These are phyloP conservation scores for Serendipita indica DNA, from an alignment of 768 basidiomycete genomes.

Conservation along the genomic window DNA sequence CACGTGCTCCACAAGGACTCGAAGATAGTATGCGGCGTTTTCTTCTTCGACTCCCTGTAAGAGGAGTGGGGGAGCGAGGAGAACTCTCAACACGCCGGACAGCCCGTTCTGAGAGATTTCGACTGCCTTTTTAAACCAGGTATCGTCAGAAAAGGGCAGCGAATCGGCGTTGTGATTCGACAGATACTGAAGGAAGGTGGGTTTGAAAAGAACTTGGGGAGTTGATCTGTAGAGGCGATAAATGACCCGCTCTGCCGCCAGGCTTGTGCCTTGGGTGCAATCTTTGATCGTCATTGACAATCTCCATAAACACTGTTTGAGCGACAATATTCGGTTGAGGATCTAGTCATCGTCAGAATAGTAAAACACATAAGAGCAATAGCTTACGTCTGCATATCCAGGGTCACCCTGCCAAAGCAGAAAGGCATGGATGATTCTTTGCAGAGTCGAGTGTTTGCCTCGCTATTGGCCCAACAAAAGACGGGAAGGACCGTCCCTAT, in stretches of 20 bases:
- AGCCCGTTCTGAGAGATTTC: neutral
- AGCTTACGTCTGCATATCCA: slow-evolving; percentile 55
- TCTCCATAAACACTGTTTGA: slow-evolving; percentile 19
- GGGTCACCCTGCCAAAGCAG: slow-evolving; percentile 50
- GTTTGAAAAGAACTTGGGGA: neutral
- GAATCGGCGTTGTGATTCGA: neutral
- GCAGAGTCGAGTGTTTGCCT: slow-evolving; percentile 50
- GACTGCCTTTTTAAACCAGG: neutral
- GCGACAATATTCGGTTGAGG: slow-evolving; percentile 53
- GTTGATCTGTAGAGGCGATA: neutral
- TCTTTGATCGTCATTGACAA: slow-evolving; percentile 4
- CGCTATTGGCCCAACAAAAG: slow-evolving; percentile 68
- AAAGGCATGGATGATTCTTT: slow-evolving; percentile 46
- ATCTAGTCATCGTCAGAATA: slow-evolving; percentile 32
- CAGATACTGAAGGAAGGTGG: neutral
- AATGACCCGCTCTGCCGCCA: neutral
- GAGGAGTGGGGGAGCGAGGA: neutral
- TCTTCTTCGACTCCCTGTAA: neutral
- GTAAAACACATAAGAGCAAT: neutral
- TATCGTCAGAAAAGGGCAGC: neutral
- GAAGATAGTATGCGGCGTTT: neutral
- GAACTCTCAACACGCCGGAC: neutral
- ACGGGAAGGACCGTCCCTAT: slow-evolving; percentile 52
- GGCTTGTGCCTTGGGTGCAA: slow-evolving; percentile 5
- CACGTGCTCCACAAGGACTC: neutral